Base-by-base conservation (phyloP, 495 filamentous ascomycete species). In the Penicillium taxi region DNA sequence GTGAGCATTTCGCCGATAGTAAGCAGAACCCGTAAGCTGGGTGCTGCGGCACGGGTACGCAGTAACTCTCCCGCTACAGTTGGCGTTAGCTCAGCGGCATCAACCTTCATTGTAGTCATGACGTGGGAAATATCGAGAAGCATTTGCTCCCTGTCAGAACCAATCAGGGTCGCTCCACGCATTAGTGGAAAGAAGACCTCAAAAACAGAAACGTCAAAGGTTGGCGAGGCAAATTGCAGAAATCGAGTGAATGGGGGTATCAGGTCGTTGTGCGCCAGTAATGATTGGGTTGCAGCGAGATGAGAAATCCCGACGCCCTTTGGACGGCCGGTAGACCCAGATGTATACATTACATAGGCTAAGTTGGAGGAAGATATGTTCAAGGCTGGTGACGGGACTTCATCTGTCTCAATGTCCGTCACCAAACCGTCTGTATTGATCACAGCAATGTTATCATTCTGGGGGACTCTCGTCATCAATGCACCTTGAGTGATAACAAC, bases 1-100 rank as follows among this genome's bases (percentile, higher is more conserved):
- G 83, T 87, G 17, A 94, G 73, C 83, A 88, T 90, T 59, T 94
- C 86, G 4, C 86, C 86, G 44, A 91, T 93, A 0, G 86, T 91
- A 9, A 91, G 59, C 1, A 93, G 65, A 1, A 84, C 53, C 6
- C 64, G 65, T 23, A 94, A 50, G 1, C 58, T 53, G 0, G 86
- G 86, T 0, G 75, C 82, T 13, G 67, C 69, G 1, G 67, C 50
- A 27, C 82, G 70, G 5, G 61, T 74, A 8, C 71, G 69, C 13
- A 94, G 58, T 9, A 91, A 50, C 26, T 75, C 81, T 4, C 75
- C 75, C 0, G 77, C 82, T 5, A 91, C 86, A 1, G 85, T 88
- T 0, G 86, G 86, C 2, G 86, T 91, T 26, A 93, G 58, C 59
- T 91, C 86, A 28, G 79, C 82, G 2, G 80, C 86, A 49, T 94